Evolutionary conservation across 306 rosid species (phyloP).

Genomic region (Cucurbita argyrosperma): DNA sequence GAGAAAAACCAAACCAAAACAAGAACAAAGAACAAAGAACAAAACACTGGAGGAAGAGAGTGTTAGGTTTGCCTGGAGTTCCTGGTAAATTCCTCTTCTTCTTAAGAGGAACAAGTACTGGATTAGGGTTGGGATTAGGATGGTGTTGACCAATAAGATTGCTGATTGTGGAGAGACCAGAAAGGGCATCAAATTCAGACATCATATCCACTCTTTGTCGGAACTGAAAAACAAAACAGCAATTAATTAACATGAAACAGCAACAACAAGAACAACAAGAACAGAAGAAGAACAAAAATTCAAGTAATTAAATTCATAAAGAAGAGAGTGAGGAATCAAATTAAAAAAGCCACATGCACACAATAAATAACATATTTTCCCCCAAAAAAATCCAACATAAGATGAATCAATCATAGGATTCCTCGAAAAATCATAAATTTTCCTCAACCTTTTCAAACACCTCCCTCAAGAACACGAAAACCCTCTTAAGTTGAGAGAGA

Average conservation of each 20-base stretch:
- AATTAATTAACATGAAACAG: background rate
- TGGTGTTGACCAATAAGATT: slow-evolving; percentile 6
- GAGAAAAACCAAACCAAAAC: background rate
- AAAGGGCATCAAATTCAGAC: slow-evolving; percentile 22
- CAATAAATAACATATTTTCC: background rate
- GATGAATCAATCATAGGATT: background rate
- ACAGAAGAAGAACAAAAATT: background rate
- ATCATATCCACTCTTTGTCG: slow-evolving; percentile 12
- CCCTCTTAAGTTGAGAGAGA: background rate
- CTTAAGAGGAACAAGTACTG: slow-evolving; percentile 26
- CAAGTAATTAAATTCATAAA: no score
- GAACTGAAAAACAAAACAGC: background rate
- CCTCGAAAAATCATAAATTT: background rate
- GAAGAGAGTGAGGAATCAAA: background rate
- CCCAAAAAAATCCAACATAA: background rate
- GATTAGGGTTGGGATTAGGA: slow-evolving; percentile 27
- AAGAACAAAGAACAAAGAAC: background rate
- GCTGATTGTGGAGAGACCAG: slow-evolving; percentile 4
- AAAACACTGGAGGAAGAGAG: background rate
- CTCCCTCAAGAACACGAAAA: no score
- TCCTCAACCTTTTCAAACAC: background rate
- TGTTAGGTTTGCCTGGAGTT: slow-evolving; percentile 46
- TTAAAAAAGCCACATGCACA: background rate
- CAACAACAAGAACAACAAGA: background rate
- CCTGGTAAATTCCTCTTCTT: slow-evolving; percentile 77